A percentile compares a stretch with the other conserved stretches of the same genome.
Evolutionary conservation across 208 protist species (phyloP).

Genomic region (Crithidia acanthocephali): DNA sequence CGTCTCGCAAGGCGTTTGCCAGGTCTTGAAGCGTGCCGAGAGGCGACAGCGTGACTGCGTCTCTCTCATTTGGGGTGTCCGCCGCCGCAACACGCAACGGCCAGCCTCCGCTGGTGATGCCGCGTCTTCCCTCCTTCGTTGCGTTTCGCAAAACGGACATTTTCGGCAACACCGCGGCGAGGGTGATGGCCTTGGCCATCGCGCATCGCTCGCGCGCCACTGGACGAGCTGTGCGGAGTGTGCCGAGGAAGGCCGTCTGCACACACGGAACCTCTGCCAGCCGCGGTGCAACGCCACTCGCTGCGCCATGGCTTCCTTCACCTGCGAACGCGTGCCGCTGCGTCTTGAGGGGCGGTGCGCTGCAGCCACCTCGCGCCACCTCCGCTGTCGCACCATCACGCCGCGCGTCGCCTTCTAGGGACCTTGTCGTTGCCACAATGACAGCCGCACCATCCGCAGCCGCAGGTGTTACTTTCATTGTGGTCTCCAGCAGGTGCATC

Average conservation of each 20-base stretch:
- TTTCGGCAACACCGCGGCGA: conserved; percentile 17
- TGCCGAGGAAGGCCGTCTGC: not conserved
- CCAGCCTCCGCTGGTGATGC: conserved; percentile 9
- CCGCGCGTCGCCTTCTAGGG: too few species aligned
- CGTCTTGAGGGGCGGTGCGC: too few species aligned
- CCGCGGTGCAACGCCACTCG: too few species aligned
- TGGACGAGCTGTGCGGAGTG: conserved; percentile 1
- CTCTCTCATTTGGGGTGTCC: not conserved
- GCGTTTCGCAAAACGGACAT: too few species aligned
- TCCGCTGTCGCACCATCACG: too few species aligned
- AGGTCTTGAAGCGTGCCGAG: conserved; percentile 23
- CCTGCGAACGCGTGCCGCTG: not conserved
- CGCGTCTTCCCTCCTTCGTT: too few species aligned
- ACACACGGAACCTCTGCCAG: not conserved
- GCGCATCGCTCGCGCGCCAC: conserved; percentile 26
- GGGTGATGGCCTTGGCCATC: conserved; percentile 12
- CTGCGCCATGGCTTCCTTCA: too few species aligned
- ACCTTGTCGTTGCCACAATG: too few species aligned
- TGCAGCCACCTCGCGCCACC: too few species aligned
- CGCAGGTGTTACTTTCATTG: conserved; percentile 1
- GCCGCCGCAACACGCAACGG: conserved; percentile 14
- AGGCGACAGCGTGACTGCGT: conserved; percentile 6
- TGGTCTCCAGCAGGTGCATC: conserved; percentile 27
- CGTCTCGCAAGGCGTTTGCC: conserved; percentile 17
- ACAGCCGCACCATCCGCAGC: too few species aligned